Evolutionary conservation across 1,284 basidiomycete genomes (phyloP), one percentile per base, ranked within the genome.

Genomic region (Ganoderma lingzhi): DNA sequence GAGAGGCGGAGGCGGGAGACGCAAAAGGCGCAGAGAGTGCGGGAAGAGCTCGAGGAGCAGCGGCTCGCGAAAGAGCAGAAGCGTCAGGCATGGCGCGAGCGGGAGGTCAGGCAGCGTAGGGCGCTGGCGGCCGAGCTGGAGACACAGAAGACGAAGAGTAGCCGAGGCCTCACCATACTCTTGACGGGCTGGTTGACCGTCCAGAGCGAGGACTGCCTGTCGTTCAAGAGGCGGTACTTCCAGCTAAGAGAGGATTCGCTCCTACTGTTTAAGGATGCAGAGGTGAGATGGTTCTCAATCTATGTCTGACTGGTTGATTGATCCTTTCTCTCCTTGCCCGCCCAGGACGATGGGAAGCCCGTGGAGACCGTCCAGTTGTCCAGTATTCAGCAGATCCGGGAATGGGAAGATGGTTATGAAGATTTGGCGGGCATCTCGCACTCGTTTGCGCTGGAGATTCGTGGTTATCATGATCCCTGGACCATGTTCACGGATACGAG

Each of bases 321-420:
- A 68, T 42, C 42, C 64, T 71, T n/a, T 66, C 44, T 23, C 67
- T 48, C 44, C 62, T 69, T 28, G 65, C 56, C 45, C 44, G 23
- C 68, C 19, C 69, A 76, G 76, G 73, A 73, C 48, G 69, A 81
- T 23, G 78, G 80, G 15, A 82, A 82, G 64, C 78, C 84, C 0
- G 67, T 89, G 56, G 89, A 91, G 55, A 79, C 84, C 39, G 69
- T 91, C 23, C 77, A 84, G 8, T 77, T 93, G 42, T 81, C 84
- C 2, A 84, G 82, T 19, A 77, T 91, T 9, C 79, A 80, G 55
- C 85, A 79, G 10, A 76, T 91, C 66, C 83, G 84, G 64, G 92
- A 93, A 75, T 92, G 90, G 86, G 83, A 87, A 67, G 89, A 93
- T 67, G 92, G 92, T 1, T 91, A 88, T 70, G 92, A 93, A 70